A percentile compares a stretch with the other conserved stretches of the same genome.
These are phyloP conservation scores for Purpureocillium lavendulum DNA, from an alignment of 2,329 filamentous ascomycete genomes.

Conservation along the genomic window DNA sequence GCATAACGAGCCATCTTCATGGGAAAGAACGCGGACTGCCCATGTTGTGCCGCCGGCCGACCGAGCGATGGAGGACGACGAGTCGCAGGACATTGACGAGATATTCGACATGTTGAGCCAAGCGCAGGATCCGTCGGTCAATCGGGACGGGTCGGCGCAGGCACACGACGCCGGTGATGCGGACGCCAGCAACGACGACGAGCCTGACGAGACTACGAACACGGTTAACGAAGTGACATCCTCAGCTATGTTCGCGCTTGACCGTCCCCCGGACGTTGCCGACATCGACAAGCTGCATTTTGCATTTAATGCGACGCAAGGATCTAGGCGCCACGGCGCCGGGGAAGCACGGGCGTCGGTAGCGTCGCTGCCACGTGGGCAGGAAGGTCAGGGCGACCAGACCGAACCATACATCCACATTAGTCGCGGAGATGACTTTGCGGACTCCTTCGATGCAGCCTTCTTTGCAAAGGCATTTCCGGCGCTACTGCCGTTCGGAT, in stretches of 20 bases:
- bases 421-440: constrained; percentile 4
- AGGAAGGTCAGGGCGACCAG: too few species aligned
- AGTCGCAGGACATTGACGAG: constrained; percentile 4
- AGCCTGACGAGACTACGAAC: not conserved
- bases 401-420: constrained; percentile 1
- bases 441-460: constrained; percentile 4
- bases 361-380: not conserved
- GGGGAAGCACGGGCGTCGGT: not conserved
- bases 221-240: constrained; percentile 5
- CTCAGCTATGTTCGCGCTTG: constrained; percentile 4
- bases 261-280: constrained; percentile 1
- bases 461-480: constrained; percentile 11
- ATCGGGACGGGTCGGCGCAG: not conserved
- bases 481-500: constrained; percentile 6
- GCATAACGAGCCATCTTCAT: constrained; percentile 6
- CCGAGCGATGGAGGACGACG: constrained; percentile 3
- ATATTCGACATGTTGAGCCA: not conserved
- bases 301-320: not conserved
- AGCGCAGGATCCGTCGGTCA: not conserved
- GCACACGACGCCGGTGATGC: too few species aligned
- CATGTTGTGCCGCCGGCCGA: constrained; percentile 3
- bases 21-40: constrained; percentile 5
- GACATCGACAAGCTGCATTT: constrained; percentile 3
- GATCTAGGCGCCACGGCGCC: too few species aligned
- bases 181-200: not conserved